Evolutionary conservation across 805 yeast genomes (phyloP).

Genomic region (Suhomyces xylopsoci): DNA sequence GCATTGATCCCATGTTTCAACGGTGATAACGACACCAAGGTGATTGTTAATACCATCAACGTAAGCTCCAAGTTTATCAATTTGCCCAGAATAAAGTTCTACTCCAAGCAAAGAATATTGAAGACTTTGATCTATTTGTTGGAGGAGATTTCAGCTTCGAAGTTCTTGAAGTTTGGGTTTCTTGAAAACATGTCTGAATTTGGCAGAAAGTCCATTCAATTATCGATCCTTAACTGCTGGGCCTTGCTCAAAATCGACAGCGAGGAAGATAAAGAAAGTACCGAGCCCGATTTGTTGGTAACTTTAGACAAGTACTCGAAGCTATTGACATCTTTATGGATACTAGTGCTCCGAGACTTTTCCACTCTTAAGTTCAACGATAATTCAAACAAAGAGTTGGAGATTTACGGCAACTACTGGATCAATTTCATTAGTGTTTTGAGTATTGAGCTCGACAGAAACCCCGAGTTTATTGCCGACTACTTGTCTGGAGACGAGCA

Average conservation of each 20-base stretch:
- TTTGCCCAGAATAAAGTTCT: conserved; percentile 41
- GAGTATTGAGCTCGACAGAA: conserved; percentile 57
- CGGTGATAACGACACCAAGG: conserved; percentile 64
- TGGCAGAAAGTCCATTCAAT: conserved; percentile 51
- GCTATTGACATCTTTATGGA: conserved; percentile 75
- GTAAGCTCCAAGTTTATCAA: conserved; percentile 73
- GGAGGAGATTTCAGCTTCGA: conserved; percentile 50
- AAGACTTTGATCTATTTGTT: conserved; percentile 64
- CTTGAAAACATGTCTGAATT: conserved; percentile 45
- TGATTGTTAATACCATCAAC: conserved; percentile 73
- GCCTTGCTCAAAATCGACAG: conserved; percentile 49
- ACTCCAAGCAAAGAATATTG: conserved; percentile 49
- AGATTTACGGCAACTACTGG: conserved; percentile 63
- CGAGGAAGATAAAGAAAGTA: conserved; percentile 20
- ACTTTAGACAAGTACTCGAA: conserved; percentile 56
- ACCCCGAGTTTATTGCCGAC: conserved; percentile 42
- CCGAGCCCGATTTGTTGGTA: conserved; percentile 44
- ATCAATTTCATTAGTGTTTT: conserved; percentile 72
- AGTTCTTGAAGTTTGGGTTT: conserved; percentile 53
- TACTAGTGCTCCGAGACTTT: conserved; percentile 67
- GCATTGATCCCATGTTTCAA: conserved; percentile 86
- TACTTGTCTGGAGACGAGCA: conserved; percentile 56
- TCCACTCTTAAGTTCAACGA: conserved; percentile 60
- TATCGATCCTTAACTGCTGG: conserved; percentile 70
- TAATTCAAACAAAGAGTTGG: conserved; percentile 39